Evolutionary conservation across 768 basidiomycete species (phyloP).

Genomic region (Amanita fuliginea): DNA sequence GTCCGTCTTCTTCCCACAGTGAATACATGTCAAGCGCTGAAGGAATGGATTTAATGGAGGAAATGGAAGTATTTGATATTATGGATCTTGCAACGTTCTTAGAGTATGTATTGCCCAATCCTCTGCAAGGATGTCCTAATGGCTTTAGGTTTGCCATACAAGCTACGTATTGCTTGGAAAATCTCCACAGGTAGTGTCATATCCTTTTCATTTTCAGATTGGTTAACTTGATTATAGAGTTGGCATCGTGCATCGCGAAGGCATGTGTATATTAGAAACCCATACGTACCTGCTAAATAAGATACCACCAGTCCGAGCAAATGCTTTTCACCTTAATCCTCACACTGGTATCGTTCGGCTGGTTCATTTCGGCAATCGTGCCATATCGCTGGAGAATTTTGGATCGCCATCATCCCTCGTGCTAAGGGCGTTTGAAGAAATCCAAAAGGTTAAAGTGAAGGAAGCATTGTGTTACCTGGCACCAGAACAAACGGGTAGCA

Average conservation of each 20-base stretch:
- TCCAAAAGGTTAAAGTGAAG: constrained; percentile 59
- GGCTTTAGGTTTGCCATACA: constrained; percentile 52
- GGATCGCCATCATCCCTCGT: constrained; percentile 66
- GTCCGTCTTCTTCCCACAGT: constrained; percentile 30
- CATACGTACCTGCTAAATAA: constrained; percentile 3
- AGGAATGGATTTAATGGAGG: constrained; percentile 35
- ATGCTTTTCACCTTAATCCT: constrained; percentile 64
- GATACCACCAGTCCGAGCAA: constrained; percentile 45
- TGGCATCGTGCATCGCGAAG: constrained; percentile 61
- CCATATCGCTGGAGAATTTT: constrained; percentile 58
- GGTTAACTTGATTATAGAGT: constrained; percentile 21
- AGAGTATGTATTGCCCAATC: constrained; percentile 33
- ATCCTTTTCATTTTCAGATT: background rate
- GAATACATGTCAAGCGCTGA: constrained; percentile 43
- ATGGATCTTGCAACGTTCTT: constrained; percentile 73
- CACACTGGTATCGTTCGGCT: constrained; percentile 60
- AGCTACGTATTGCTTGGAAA: constrained; percentile 60
- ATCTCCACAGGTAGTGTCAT: constrained; percentile 42
- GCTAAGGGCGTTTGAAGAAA: constrained; percentile 46
- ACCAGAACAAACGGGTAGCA: constrained; percentile 68
- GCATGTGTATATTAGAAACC: constrained; percentile 16
- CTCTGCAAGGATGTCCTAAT: background rate
- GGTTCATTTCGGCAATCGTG: constrained; percentile 68
- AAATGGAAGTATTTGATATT: constrained; percentile 50
- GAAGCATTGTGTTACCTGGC: constrained; percentile 68